Percentiles rank a stretch among this genome's conserved stretches.
Conservation (phyloP, 1,139 yeast genomes). For the Saccharomycopsis phalli region DNA sequence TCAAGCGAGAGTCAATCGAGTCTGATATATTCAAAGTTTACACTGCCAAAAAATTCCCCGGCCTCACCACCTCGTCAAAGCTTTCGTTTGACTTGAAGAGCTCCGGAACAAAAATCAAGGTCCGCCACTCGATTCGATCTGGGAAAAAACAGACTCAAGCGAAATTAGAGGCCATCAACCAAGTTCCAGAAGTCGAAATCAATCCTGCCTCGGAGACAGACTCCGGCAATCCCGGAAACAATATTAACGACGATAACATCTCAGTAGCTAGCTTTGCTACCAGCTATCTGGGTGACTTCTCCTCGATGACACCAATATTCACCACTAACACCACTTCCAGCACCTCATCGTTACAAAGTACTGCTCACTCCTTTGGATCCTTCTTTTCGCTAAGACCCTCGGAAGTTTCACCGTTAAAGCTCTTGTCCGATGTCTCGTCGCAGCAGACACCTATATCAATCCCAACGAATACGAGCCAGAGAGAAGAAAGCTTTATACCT, state of each 20-base stretch:
- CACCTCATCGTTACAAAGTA: slow-evolving; percentile 20
- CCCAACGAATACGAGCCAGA: background rate
- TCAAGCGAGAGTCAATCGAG: slow-evolving; percentile 18
- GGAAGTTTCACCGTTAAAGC: slow-evolving; percentile 16
- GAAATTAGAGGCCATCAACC: slow-evolving; percentile 1
- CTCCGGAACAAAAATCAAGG: slow-evolving; percentile 20
- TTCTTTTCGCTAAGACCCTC: slow-evolving; percentile 14
- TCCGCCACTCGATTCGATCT: slow-evolving; percentile 19
- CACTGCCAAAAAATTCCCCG: slow-evolving; percentile 37
- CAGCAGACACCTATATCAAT: slow-evolving; percentile 17
- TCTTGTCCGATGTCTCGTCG: slow-evolving; percentile 19
- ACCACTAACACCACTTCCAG: slow-evolving; percentile 18
- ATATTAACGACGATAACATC: slow-evolving; percentile 6
- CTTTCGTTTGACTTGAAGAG: slow-evolving; percentile 20
- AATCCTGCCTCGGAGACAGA: slow-evolving; percentile 11
- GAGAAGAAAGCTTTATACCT: slow-evolving; percentile 6
- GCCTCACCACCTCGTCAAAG: slow-evolving; percentile 24
- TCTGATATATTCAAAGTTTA: slow-evolving; percentile 31
- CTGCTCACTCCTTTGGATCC: slow-evolving; percentile 19
- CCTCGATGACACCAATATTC: slow-evolving; percentile 16
- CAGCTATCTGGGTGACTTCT: slow-evolving; percentile 8
- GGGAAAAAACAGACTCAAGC: slow-evolving; percentile 13
- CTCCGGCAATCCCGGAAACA: background rate
- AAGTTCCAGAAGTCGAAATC: background rate
- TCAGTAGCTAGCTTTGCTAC: slow-evolving; percentile 17